Evolutionary conservation across 768 basidiomycete genomes (phyloP).

Genomic region (Leccinum subgranulosum): DNA sequence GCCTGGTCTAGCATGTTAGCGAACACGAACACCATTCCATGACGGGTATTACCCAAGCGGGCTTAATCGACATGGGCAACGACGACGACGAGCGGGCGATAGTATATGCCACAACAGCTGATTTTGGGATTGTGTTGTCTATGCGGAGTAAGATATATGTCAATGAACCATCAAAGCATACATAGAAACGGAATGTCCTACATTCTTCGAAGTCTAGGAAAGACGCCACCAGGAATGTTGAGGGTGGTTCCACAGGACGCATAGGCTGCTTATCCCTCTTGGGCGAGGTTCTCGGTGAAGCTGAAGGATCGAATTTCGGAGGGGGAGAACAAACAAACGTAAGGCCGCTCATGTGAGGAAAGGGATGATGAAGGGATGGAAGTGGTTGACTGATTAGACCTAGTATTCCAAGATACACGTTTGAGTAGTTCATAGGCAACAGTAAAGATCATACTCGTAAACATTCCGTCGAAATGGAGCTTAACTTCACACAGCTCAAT

Average conservation of each 20-base stretch:
- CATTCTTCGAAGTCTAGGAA: constrained; percentile 64
- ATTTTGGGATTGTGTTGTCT: constrained; percentile 38
- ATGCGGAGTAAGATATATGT: constrained; percentile 32
- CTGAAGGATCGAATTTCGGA: constrained; percentile 23
- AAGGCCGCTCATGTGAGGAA: constrained; percentile 40
- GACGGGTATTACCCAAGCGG: constrained; percentile 39
- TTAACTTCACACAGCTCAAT: constrained; percentile 63
- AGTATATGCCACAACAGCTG: constrained; percentile 31
- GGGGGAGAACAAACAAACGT: constrained; percentile 44
- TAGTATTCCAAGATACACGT: constrained; percentile 18
- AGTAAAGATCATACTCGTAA: constrained; percentile 38
- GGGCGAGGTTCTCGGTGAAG: constrained; percentile 25
- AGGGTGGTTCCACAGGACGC: constrained; percentile 26
- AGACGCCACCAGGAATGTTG: constrained; percentile 48
- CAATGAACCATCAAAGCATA: not conserved
- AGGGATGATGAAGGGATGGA: constrained; percentile 40
- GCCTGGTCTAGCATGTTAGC: constrained; percentile 15
- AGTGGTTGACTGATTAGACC: constrained; percentile 44
- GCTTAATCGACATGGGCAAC: constrained; percentile 19
- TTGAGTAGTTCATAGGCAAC: constrained; percentile 3
- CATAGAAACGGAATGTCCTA: constrained; percentile 30
- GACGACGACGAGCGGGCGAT: constrained; percentile 32
- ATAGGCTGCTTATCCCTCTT: constrained; percentile 25
- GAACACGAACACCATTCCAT: not conserved
- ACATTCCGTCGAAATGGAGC: constrained; percentile 43